Percentiles rank a stretch among this genome's conserved stretches.
Evolutionary conservation across 257 asterid species (phyloP).

Genomic region (Parsonsia alboflavescens): DNA sequence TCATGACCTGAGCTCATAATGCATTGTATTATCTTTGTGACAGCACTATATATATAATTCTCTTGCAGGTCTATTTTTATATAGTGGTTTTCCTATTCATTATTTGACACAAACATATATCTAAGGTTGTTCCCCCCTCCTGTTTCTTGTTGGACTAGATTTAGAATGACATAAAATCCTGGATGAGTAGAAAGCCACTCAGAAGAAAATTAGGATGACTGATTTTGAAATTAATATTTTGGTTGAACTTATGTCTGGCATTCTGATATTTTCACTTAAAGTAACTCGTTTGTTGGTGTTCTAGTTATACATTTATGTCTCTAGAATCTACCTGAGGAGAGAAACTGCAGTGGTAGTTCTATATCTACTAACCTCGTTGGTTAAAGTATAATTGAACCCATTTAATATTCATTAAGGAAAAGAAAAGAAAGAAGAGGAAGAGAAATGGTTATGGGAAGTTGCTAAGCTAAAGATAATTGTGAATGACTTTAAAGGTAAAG

Average conservation of each 20-base stretch:
- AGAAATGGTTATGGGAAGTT: neutral
- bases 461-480: neutral
- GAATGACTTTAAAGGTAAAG: constrained; percentile 9
- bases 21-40: constrained; percentile 8
- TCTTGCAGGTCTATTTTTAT: neutral
- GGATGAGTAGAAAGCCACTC: constrained; percentile 8
- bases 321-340: neutral
- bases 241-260: neutral
- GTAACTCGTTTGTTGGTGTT: neutral
- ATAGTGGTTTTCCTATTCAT: constrained; percentile 6
- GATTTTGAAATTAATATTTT: neutral
- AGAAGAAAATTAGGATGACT: neutral
- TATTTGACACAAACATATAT: neutral
- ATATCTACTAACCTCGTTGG: neutral
- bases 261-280: neutral
- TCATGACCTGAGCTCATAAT: constrained; percentile 6
- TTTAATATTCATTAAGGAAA: neutral
- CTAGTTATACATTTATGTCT: neutral
- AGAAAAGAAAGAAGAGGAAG: neutral
- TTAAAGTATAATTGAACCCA: neutral
- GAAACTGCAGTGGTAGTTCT: neutral
- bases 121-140: neutral
- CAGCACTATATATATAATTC: neutral
- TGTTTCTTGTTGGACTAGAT: neutral
- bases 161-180: neutral